phyloP scores from a whole-genome alignment of 768 basidiomycete genomes.

The Clathrus columnatus region DNA sequence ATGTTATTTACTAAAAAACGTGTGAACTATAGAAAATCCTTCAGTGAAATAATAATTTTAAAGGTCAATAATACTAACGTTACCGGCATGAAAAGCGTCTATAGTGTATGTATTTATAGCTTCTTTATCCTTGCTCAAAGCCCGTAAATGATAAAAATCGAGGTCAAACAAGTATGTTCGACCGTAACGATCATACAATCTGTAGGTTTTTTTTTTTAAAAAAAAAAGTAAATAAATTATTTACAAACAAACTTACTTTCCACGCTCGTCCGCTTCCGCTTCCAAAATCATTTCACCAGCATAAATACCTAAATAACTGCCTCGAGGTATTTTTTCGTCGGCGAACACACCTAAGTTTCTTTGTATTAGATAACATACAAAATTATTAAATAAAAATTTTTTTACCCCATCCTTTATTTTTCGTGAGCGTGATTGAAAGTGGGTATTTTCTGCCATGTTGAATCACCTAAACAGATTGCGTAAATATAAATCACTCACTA shows the following conservation, averaged over 20 bases:
- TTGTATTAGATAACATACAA: not conserved
- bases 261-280: conserved; percentile 55
- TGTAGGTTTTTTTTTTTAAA: conserved; percentile 19
- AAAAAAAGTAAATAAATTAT: not conserved
- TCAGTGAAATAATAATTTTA: not conserved
- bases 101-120: conserved; percentile 42
- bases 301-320: conserved; percentile 77
- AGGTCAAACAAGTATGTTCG: conserved; percentile 77
- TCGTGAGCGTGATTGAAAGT: conserved; percentile 62
- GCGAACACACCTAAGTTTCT: conserved; percentile 56
- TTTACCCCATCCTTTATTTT: conserved; percentile 80
- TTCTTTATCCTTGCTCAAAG: conserved; percentile 16
- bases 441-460: conserved; percentile 64
- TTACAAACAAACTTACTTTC: conserved; percentile 38
- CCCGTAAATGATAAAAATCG: conserved; percentile 62
- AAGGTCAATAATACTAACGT: conserved; percentile 40
- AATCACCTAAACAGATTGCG: conserved; percentile 48
- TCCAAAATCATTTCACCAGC: conserved; percentile 76
- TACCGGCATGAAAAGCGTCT: conserved; percentile 84
- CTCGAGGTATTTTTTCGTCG: conserved; percentile 49
- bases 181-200: conserved; percentile 66
- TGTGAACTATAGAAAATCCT: conserved; percentile 57
- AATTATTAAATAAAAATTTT: not conserved
- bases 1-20: conserved; percentile 61
- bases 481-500: not conserved